phyloP scores from a whole-genome alignment of 306 rosid genomes.

The Pyrus pyrifolia region DNA sequence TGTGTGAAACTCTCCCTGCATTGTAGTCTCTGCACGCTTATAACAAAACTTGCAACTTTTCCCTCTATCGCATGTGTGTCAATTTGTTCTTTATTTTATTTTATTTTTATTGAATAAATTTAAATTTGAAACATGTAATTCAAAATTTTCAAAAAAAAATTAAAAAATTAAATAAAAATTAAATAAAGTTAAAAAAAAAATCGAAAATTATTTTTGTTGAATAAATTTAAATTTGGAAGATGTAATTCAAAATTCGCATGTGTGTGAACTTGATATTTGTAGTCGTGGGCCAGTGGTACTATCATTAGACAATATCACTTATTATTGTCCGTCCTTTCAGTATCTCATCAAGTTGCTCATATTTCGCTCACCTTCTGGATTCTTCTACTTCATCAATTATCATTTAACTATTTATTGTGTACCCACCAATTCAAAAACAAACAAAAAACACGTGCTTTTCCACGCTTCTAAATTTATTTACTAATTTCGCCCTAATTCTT shows the following conservation, averaged over 20 bases:
- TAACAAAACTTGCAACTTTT: too few relatives aligned
- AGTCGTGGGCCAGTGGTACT: background rate
- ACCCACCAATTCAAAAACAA: background rate
- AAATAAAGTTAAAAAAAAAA: too few relatives aligned
- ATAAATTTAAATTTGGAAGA: too few relatives aligned
- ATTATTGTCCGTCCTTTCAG: background rate
- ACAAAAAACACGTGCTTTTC: background rate
- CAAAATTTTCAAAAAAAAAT: too few relatives aligned
- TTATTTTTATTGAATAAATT: too few relatives aligned
- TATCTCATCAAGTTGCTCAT: background rate
- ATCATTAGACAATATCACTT: background rate
- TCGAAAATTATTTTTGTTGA: too few relatives aligned
- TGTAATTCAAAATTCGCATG: too few relatives aligned
- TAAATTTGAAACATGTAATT: too few relatives aligned
- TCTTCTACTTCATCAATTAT: background rate
- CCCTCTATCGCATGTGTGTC: rapidly evolving
- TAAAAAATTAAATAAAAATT: too few relatives aligned
- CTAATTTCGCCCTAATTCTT: background rate
- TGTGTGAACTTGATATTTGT: background rate
- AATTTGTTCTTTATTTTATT: too few relatives aligned
- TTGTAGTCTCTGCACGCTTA: too few relatives aligned
- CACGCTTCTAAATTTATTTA: background rate
- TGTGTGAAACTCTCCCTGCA: background rate
- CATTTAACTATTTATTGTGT: background rate
- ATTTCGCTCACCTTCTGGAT: background rate